These are phyloP conservation scores for Pyrus communis DNA, from an alignment of 306 rosid genomes.

Conservation along the genomic window DNA sequence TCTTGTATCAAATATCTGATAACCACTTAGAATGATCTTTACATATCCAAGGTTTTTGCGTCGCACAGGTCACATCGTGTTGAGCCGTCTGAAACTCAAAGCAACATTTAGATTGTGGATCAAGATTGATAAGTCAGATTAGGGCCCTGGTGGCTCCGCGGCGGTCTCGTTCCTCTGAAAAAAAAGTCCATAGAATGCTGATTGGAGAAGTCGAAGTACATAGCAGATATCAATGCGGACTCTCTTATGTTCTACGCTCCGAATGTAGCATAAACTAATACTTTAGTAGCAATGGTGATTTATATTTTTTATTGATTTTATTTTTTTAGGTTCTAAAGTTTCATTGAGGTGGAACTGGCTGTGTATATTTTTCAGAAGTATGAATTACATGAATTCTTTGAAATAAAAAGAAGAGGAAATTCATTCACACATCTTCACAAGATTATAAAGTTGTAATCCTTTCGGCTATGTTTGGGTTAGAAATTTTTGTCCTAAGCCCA, in stretches of 20 bases:
- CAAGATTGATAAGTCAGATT: background rate
- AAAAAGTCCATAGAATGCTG: background rate
- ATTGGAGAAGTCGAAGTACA: background rate
- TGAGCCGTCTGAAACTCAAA: background rate
- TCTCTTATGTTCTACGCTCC: background rate
- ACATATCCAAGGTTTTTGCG: background rate
- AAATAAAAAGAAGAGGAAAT: background rate
- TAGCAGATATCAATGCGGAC: background rate
- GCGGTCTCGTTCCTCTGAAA: background rate
- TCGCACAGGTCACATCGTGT: background rate
- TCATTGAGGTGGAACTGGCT: background rate
- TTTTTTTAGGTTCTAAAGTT: background rate
- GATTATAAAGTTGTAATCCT: too few relatives aligned
- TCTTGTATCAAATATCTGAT: background rate
- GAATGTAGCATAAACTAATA: background rate
- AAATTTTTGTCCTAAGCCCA: too few relatives aligned
- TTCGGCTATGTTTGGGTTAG: too few relatives aligned
- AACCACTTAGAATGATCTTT: background rate
- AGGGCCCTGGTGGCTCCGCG: background rate
- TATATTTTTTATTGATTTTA: background rate
- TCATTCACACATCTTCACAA: background rate
- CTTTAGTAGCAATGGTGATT: background rate
- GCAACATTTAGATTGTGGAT: background rate
- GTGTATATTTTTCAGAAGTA: background rate
- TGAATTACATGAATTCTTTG: background rate